Evolutionary conservation across 495 filamentous ascomycete species (phyloP), one percentile per base, ranked within the genome.

Genomic region (Penicillium coprophilum): DNA sequence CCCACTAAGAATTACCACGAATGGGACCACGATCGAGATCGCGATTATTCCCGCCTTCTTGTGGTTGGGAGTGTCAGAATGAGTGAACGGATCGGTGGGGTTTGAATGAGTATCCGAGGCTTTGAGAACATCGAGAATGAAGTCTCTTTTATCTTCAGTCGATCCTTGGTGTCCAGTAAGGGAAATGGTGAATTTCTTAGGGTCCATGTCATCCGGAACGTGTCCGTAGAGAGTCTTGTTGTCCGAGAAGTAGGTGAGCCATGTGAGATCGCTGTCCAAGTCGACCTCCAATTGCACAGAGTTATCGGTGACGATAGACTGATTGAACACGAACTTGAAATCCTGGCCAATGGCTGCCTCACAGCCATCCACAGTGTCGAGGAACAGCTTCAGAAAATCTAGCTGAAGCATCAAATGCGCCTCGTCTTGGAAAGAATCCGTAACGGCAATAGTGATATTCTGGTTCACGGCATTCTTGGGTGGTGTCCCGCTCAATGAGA

Each of bases 361-460:
- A 81, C 67, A 63, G 50, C 64, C 57, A 39, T 75, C 63, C 55
- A 82, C 59, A 6, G 65, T 65, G 23, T 71, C 67, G 1, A 57
- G 60, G 50, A 86, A 79, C 5, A 86, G 68, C 10, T 69, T 70
- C 1, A 66, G 60, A 23, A 87, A 76, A n/a, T 81, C 67, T 17
- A 96, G 68, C 24, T 71, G 69, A 31, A 95, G 68, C n/a, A 84
- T 82, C 11, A 87, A 68, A 40, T 79, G 86, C 7, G 91, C 78
- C 27, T 71, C 72, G 59, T 92, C 83, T 2, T 81, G 82, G 56
- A 83, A 87, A 12, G 68, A 73, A 64, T 95, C 90, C 9, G 69
- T 77, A 4, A 87, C 82, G 23, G 76, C 74, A 47, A 96, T 76
- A 1, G 81, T 86, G 47, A 94, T 80, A 55, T 86, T 89, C 17